Evolutionary conservation across 306 rosid genomes (phyloP), one percentile per base, ranked within the genome.

Genomic region (Cucumis hystrix): DNA sequence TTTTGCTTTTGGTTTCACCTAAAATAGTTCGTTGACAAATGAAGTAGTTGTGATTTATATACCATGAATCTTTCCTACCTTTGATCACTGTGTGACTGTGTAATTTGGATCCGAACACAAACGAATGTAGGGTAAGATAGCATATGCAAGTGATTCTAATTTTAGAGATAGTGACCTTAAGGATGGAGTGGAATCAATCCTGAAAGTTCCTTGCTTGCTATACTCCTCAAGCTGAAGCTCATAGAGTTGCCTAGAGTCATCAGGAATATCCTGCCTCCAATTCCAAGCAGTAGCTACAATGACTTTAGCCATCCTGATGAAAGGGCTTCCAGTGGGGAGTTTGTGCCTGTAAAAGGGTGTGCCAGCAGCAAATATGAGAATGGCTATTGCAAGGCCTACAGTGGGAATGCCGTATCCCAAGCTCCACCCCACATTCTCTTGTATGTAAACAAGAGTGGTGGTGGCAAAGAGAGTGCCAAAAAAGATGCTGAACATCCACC

Each of bases 401-500:
- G 98, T 89, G 3, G 98, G 98, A 62, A 94, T 88, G 0, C 84
- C 98, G 80, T 90, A 94, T 1, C 97, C 98, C 21, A 94, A 81
- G 33, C 88, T 80, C 98, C 98, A 94, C 3, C 98, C 98, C 37
- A 94, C 85, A 65, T 92, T 90, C 72, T 92, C 98, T 78, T 92
- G 97, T 39, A 94, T 78, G 69, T 91, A 94, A 0, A 94, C 97
- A 21, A 94, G 88, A 8, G 90, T 82, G 5, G 93, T 83, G 13
- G 90, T 90, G 75, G 98, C 96, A 76, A 94, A 86, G 55, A 94
- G 77, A 8, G 93, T 96, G 18, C 98, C 97, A 12, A 89, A 78
- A 85, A 94, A 94, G 23, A 96, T 89, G 74, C 97, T 94, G 55
- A 94, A 94, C 97, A 92, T 90, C 98, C 98, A 94, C 98, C 98